These are phyloP conservation scores for Mortierella antarctica DNA, from an alignment of 192 early-diverging fungal genomes.

Conservation along the genomic window DNA sequence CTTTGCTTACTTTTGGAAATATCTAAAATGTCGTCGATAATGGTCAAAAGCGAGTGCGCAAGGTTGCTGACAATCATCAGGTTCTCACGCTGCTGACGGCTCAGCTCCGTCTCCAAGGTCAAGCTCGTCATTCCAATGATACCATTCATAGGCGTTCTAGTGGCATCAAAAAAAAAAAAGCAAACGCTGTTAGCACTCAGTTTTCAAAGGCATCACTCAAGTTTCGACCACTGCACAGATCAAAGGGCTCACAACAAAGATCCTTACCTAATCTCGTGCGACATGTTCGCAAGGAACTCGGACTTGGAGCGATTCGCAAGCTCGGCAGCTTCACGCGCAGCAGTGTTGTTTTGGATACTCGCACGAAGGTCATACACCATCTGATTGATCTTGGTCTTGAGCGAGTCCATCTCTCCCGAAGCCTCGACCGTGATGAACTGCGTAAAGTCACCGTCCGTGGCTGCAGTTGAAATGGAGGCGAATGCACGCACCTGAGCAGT, in stretches of 20 bases:
- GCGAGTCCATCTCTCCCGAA: conserved; percentile 86
- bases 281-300: conserved; percentile 76
- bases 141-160: conserved; percentile 87
- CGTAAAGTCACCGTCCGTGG: conserved; percentile 77
- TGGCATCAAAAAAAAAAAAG: not conserved
- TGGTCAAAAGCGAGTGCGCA: conserved; percentile 76
- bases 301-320: conserved; percentile 84
- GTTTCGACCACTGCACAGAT: not conserved
- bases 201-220: not conserved
- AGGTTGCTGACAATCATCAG: conserved; percentile 80
- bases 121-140: conserved; percentile 82
- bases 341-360: conserved; percentile 81
- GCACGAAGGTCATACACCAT: conserved; percentile 84
- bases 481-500: conserved; percentile 86
- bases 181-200: not conserved
- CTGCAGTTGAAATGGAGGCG: conserved; percentile 79
- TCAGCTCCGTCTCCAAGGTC: conserved; percentile 81
- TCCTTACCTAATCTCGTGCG: conserved; percentile 57
- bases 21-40: conserved; percentile 90
- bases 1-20: conserved; percentile 72
- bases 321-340: conserved; percentile 83
- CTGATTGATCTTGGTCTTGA: conserved; percentile 87
- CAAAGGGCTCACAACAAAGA: not conserved
- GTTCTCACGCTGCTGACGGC: conserved; percentile 83
- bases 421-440: conserved; percentile 82